A percentile compares a stretch with the other conserved stretches of the same genome.
Conservation (phyloP, 441 rosid species). For the Jatropha podagrica region DNA sequence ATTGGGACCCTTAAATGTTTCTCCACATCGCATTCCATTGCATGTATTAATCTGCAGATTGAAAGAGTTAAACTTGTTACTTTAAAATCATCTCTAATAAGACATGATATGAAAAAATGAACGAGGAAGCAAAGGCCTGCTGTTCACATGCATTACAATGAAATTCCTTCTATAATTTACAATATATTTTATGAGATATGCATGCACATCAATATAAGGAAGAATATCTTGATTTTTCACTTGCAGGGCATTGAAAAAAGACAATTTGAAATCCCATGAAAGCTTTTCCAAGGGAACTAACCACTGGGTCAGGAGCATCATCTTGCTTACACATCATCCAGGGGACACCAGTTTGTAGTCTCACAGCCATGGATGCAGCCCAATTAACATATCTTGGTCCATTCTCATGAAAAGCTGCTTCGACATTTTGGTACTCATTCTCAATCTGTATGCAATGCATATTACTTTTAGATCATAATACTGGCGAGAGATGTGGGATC, state of each 20-base stretch:
- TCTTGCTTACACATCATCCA: conserved; percentile 87
- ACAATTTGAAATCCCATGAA: background rate
- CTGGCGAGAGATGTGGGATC: background rate
- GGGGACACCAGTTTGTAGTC: conserved; percentile 69
- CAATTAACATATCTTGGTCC: conserved; percentile 59
- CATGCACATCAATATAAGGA: background rate
- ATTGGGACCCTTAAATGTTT: conserved; percentile 69
- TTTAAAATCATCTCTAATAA: background rate
- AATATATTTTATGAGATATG: background rate
- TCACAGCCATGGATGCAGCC: conserved; percentile 67
- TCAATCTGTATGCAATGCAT: conserved; percentile 46
- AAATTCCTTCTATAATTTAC: too few species aligned
- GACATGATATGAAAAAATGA: background rate
- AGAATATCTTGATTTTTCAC: background rate
- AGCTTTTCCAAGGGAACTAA: conserved; percentile 27
- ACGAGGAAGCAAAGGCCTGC: background rate
- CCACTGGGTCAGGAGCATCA: conserved; percentile 81
- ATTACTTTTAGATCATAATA: conserved; percentile 14
- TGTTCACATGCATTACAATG: background rate
- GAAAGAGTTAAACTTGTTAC: background rate
- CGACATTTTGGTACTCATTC: conserved; percentile 62
- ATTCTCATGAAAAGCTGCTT: conserved; percentile 39
- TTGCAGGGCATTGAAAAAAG: background rate
- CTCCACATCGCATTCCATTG: conserved; percentile 72
- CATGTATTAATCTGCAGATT: conserved; percentile 66